Evolutionary conservation across 192 early-diverging fungal species (phyloP).

Genomic region (Coemansia sp.): DNA sequence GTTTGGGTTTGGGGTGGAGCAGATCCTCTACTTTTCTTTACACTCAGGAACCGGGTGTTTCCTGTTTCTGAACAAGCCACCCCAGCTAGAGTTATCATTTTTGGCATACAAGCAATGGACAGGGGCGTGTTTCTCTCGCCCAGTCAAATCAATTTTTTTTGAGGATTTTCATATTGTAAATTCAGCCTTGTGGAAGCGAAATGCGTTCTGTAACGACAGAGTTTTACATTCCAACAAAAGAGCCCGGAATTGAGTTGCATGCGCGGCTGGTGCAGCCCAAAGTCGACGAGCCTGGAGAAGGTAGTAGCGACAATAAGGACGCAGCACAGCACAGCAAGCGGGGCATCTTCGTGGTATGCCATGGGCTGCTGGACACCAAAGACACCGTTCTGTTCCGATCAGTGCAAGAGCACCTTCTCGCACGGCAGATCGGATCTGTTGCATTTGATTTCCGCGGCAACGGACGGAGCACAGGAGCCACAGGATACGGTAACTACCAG

Average conservation of each 20-base stretch:
- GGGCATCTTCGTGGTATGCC: conserved; percentile 56
- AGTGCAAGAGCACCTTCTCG: conserved; percentile 19
- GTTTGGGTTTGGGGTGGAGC: too few species aligned
- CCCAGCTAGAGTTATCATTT: too few species aligned
- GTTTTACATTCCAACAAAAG: conserved; percentile 12
- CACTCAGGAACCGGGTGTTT: too few species aligned
- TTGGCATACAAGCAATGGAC: too few species aligned
- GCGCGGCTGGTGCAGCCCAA: conserved; percentile 23
- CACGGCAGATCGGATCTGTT: conserved; percentile 31
- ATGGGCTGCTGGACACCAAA: conserved; percentile 59
- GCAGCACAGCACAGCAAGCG: neutral
- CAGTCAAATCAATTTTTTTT: too few species aligned
- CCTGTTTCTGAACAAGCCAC: too few species aligned
- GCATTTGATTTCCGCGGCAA: conserved; percentile 64
- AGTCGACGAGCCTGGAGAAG: too few species aligned
- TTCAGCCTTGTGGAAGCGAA: too few species aligned
- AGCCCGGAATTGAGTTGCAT: conserved; percentile 3
- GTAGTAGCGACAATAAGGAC: too few species aligned
- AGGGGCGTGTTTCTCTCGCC: too few species aligned
- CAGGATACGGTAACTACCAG: conserved; percentile 60
- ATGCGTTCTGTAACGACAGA: neutral
- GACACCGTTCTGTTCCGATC: conserved; percentile 28
- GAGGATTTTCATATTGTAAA: too few species aligned
- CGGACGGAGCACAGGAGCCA: conserved; percentile 58
- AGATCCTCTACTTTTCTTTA: too few species aligned